Conservation (phyloP, 495 filamentous ascomycete species). For the Penicillium psychrofluorescens region DNA sequence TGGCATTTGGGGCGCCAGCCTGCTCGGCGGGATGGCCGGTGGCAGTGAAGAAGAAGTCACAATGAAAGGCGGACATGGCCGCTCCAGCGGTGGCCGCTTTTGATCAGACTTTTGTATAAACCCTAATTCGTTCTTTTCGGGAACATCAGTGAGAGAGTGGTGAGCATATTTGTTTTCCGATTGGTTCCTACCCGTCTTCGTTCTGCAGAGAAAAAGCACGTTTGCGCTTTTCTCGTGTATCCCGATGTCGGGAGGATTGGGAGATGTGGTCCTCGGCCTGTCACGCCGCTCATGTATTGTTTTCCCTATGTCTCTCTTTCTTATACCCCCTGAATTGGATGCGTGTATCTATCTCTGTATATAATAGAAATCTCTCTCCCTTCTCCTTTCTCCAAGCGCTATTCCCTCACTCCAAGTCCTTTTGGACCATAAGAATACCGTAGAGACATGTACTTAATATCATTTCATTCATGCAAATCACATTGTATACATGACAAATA, state of each 20-base stretch:
- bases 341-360: too few species aligned
- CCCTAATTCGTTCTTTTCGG: too few species aligned
- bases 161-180: too few species aligned
- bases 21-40: constrained; percentile 44
- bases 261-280: too few species aligned
- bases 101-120: constrained; percentile 3
- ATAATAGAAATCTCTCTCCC: too few species aligned
- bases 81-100: constrained; percentile 30
- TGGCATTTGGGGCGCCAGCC: constrained; percentile 71
- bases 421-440: neutral
- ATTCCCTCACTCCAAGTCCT: too few species aligned
- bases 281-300: constrained; percentile 3
- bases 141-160: too few species aligned
- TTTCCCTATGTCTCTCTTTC: neutral
- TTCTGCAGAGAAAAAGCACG: too few species aligned
- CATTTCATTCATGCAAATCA: constrained; percentile 20
- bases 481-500: constrained; percentile 14
- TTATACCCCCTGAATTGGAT: too few species aligned
- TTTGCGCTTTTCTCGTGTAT: neutral
- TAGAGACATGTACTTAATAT: constrained; percentile 4
- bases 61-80: constrained; percentile 17
- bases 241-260: too few species aligned
- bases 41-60: constrained; percentile 29
- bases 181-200: too few species aligned
- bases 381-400: too few species aligned